Base-by-base conservation (phyloP, 1,284 basidiomycete genomes). In the Melampsora larici-populina region DNA sequence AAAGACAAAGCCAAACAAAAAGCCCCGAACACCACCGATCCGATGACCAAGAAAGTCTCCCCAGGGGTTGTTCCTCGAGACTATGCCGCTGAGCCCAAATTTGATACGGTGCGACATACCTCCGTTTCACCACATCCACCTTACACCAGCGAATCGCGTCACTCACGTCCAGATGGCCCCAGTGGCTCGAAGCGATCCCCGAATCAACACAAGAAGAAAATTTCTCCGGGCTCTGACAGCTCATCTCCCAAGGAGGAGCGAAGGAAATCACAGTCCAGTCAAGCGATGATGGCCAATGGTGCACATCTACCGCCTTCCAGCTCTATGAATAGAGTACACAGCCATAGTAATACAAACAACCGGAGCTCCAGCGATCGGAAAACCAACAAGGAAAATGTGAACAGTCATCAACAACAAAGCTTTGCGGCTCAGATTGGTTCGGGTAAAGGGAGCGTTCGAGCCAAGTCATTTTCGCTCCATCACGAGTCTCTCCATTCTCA, bases 1-100 rank as follows among this genome's bases (percentile, higher is more conserved):
- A 90, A 15, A 84, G 80, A 72, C 79, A 90, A 18, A 89, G 90
- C 11, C 87, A 89, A 31, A 80, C 89, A 51, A 89, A 89, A 9
- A 83, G 85, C 7, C 83, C 84, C 33, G 82, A 84, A 33, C 51
- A 55, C 46, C 49, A 49, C 72, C 67, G 46, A 46, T 68, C 55
- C 69, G 40, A 64, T 36, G 43, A 40, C 1, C 77, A 80, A 66
- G 81, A 82, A 29, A 81, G 83, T 64, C 24, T 46, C 17, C 43
- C 58, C 49, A 43, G 48, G 58, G 15, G 55, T 75, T 13, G 58
- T 73, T 31, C 69, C 60, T 49, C 36, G 71, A 71, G 69, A 79
- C 74, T 51, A 70, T 80, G 63, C 75, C 15, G 48, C 40, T 68
- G 62, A 55, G 66, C 75, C 79, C 33, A 80, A 80, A 74, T 81